Evolutionary conservation across 2,329 filamentous ascomycete species (phyloP).

Genomic region (Xylaria hypoxylon): DNA sequence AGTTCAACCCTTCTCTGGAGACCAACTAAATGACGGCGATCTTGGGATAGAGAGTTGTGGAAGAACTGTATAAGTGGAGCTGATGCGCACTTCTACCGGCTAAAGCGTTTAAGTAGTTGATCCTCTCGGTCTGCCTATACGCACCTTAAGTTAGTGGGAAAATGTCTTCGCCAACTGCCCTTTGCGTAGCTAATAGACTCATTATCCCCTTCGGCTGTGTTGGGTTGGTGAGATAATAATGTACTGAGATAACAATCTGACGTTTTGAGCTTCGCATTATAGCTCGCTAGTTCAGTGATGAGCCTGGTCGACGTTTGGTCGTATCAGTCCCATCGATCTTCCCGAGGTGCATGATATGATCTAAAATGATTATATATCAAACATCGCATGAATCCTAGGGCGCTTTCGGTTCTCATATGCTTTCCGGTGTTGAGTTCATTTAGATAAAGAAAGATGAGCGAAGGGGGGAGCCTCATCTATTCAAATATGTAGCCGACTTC

Average conservation of each 20-base stretch:
- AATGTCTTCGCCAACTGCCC: neutral
- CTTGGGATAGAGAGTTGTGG: neutral
- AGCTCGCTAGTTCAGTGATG: neutral
- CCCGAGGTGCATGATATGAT: neutral
- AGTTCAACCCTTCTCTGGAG: neutral
- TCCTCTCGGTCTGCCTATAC: neutral
- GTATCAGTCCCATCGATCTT: neutral
- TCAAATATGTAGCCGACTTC: conserved; percentile 28
- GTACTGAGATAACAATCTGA: neutral
- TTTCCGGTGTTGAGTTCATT: conserved; percentile 4
- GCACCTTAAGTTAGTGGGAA: neutral
- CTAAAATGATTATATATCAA: neutral
- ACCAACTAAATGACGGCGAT: neutral
- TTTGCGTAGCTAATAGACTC: neutral
- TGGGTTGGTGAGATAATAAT: neutral
- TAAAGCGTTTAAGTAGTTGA: neutral
- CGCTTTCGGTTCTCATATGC: neutral
- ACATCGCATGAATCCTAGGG: neutral
- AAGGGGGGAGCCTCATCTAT: conserved; percentile 15
- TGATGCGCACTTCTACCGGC: neutral
- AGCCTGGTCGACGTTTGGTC: neutral
- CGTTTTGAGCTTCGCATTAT: neutral
- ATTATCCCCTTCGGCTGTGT: neutral
- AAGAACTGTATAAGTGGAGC: neutral
- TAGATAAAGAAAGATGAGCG: neutral